Base-by-base conservation (phyloP, 2,329 filamentous ascomycete genomes). In the Penicillium sclerotiorum region DNA sequence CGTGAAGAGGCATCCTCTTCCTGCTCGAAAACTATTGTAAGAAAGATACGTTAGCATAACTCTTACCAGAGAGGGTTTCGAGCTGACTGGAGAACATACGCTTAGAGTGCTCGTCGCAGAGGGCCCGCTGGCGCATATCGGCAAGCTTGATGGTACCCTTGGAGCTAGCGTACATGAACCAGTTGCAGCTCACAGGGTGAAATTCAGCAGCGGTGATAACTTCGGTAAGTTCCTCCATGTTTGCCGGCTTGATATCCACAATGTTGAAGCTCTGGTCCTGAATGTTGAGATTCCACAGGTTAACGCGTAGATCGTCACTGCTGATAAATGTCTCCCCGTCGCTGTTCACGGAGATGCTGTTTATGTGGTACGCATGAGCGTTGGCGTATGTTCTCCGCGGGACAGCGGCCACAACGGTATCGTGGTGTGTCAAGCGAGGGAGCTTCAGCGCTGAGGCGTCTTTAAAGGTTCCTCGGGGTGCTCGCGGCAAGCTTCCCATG, bases 221-320 rank as follows among this genome's bases (percentile, higher is more conserved):
- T 73, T 99, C 94, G 1, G 94, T 99, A 58, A 99, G 80, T 77
- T 99, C 94, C 75, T 99, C 94, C 94, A 99, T 99, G 73, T 99
- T 99, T 33, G 94, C 94, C 8, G 94, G 94, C 75, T 99, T 99
- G 80, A 99, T 99, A 72, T 99, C 94, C 55, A 99, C 94, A 69
- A 99, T 99, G 76, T 99, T 99, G 83, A 99, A 99, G 78, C 94
- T 97, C 76, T 97, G 93, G 64, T 97, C 93, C 72, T 99, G 94
- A 57, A 99, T 99, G 74, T 97, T 97, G 63, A 97, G 80, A 71
- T 99, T 97, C 94, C 94, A 99, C 49, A 99, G 80, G 73, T 99
- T 99, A 80, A 99, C 95, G 56, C 94, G 87, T 57, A 99, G 78
- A 70, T 99, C 94, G 70, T 99, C 94, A 70, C 92, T 96, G 78